Conservation (phyloP, 257 asterid genomes). For the Lavandula angustifolia region DNA sequence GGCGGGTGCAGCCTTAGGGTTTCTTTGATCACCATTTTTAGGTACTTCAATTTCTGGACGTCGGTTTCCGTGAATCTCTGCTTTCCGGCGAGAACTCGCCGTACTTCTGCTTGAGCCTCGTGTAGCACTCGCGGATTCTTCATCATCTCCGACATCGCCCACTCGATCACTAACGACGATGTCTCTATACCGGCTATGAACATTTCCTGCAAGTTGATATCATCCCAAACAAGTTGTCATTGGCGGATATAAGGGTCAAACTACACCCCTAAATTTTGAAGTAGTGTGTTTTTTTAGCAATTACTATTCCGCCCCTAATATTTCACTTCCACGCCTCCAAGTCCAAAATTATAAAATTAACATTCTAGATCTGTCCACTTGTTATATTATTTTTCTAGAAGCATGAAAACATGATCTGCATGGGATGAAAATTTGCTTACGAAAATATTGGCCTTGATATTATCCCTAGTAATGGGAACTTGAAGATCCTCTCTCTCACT, state of each 20-base stretch:
- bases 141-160: conserved; percentile 49
- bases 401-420: neutral
- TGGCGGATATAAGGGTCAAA: too few species aligned
- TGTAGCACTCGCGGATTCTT: conserved; percentile 35
- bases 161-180: conserved; percentile 33
- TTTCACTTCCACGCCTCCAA: too few species aligned
- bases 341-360: too few species aligned
- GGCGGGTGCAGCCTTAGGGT: conserved; percentile 33
- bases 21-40: conserved; percentile 38
- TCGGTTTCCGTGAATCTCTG: conserved; percentile 30
- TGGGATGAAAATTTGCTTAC: conserved; percentile 18
- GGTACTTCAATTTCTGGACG: conserved; percentile 27
- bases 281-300: too few species aligned
- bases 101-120: conserved; percentile 43
- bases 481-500: conserved; percentile 26
- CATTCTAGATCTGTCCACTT: too few species aligned
- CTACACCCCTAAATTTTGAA: too few species aligned
- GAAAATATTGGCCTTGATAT: conserved; percentile 40
- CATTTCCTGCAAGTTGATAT: conserved; percentile 33
- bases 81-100: conserved; percentile 27
- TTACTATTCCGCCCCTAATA: too few species aligned
- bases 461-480: conserved; percentile 34
- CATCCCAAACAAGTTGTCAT: too few species aligned
- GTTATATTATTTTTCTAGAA: too few species aligned
- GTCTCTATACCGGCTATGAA: conserved; percentile 41